Percentiles rank a stretch among this genome's conserved stretches.
phyloP scores from a whole-genome alignment of 306 rosid species.

The Psophocarpus tetragonolobus region DNA sequence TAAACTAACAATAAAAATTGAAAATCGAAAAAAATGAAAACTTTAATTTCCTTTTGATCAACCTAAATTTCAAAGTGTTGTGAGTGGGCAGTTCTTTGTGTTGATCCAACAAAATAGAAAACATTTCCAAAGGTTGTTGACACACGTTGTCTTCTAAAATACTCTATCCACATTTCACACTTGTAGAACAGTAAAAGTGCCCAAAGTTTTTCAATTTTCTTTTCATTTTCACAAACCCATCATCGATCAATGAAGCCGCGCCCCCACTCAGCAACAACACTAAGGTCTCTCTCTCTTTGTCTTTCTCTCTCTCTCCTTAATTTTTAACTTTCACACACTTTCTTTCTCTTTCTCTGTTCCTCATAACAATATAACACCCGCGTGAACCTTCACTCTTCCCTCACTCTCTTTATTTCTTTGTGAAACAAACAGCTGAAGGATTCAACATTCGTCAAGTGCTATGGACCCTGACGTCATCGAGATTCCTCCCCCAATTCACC shows the following conservation, averaged over 20 bases:
- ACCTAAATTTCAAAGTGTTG: no score
- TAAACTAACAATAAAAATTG: no score
- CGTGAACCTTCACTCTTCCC: not conserved
- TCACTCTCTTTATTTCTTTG: conserved; percentile 4
- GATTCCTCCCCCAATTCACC: conserved; percentile 48
- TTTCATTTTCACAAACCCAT: not conserved
- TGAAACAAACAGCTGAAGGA: conserved; percentile 26
- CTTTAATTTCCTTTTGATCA: no score
- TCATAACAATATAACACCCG: not conserved
- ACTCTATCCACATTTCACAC: not conserved
- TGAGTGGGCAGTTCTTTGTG: no score
- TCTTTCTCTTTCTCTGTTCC: not conserved
- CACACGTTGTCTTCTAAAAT: not conserved
- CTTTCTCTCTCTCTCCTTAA: not conserved
- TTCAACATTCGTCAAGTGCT: not conserved
- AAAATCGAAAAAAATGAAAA: no score
- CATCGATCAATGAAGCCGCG: not conserved
- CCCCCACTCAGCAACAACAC: not conserved
- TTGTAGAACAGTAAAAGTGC: not conserved
- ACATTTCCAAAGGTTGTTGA: no score
- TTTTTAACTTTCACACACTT: not conserved
- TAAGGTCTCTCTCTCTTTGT: not conserved
- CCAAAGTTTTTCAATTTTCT: not conserved
- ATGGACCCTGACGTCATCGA: conserved; percentile 69
- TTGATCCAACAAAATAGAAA: no score